Conservation (phyloP, 225 moss, liverwort and hornwort species). For the Polytrichum formosum region DNA sequence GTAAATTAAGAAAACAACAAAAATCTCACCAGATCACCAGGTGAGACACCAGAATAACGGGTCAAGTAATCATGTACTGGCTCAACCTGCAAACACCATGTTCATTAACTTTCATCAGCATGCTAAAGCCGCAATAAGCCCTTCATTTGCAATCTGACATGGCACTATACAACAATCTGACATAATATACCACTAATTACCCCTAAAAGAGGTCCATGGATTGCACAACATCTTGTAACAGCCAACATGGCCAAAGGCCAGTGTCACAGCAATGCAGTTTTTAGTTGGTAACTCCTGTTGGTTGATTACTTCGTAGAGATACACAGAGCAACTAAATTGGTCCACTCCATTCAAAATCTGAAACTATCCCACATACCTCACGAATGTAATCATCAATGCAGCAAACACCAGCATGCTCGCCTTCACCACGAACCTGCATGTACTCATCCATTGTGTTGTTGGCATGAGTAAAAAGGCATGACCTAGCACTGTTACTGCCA, state of each 20-base stretch:
- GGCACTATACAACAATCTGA: no score
- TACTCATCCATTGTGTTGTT: conserved; percentile 2
- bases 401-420: conserved; percentile 56
- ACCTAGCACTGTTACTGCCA: no score
- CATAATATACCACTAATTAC: no score
- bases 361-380: conserved; percentile 35
- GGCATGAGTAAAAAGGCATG: no score
- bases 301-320: no score
- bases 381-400: conserved; percentile 70
- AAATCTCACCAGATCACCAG: conserved; percentile 60
- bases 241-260: no score
- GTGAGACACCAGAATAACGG: conserved; percentile 65
- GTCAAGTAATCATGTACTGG: conserved; percentile 69
- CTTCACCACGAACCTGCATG: conserved; percentile 69
- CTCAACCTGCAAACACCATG: conserved; percentile 45
- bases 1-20: not conserved
- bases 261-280: no score
- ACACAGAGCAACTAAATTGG: not conserved
- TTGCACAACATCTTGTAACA: no score
- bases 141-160: no score
- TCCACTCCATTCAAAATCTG: conserved; percentile 1
- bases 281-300: no score
- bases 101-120: not conserved
- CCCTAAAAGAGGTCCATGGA: no score
- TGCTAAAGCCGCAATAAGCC: no score